These are phyloP conservation scores for Candida stauntonica DNA, from an alignment of 805 yeast species.

Conservation along the genomic window DNA sequence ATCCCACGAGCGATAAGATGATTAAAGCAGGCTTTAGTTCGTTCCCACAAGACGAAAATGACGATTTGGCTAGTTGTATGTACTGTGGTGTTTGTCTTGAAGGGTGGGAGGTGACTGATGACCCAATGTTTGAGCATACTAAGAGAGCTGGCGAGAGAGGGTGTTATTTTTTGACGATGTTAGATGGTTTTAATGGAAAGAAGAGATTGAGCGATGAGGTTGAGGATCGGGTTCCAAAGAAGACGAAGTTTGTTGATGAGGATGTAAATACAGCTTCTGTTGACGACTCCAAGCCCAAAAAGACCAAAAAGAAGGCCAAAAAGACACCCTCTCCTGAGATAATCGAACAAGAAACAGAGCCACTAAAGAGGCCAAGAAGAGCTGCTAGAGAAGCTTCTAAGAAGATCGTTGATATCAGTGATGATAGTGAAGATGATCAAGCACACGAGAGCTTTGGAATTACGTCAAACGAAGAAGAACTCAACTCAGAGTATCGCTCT, in stretches of 20 bases:
- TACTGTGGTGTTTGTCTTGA: constrained; percentile 61
- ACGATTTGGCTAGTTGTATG: constrained; percentile 57
- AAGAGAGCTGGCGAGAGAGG: constrained; percentile 32
- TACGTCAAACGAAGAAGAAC: constrained; percentile 18
- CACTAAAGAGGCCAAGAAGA: constrained; percentile 12
- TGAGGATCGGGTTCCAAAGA: too few species aligned
- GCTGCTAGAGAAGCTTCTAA: constrained; percentile 12
- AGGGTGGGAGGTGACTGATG: constrained; percentile 70
- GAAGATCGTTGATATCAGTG: constrained; percentile 10
- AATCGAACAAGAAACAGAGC: not conserved
- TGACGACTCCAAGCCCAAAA: not conserved
- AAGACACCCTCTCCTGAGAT: not conserved
- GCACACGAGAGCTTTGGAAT: constrained; percentile 22
- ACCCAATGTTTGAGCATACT: constrained; percentile 57
- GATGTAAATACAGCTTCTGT: not conserved
- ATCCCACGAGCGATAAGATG: constrained; percentile 38
- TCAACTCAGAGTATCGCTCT: constrained; percentile 15
- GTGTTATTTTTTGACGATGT: constrained; percentile 32
- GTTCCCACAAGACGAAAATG: constrained; percentile 42
- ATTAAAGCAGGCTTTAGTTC: constrained; percentile 64
- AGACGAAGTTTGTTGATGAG: constrained; percentile 5
- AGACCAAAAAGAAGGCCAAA: constrained; percentile 3
- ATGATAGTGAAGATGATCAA: constrained; percentile 6
- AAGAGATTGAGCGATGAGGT: constrained; percentile 5
- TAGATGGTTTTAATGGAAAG: not conserved